Conservation (phyloP, 139 green algal species). For the Chlorella sp. region DNA sequence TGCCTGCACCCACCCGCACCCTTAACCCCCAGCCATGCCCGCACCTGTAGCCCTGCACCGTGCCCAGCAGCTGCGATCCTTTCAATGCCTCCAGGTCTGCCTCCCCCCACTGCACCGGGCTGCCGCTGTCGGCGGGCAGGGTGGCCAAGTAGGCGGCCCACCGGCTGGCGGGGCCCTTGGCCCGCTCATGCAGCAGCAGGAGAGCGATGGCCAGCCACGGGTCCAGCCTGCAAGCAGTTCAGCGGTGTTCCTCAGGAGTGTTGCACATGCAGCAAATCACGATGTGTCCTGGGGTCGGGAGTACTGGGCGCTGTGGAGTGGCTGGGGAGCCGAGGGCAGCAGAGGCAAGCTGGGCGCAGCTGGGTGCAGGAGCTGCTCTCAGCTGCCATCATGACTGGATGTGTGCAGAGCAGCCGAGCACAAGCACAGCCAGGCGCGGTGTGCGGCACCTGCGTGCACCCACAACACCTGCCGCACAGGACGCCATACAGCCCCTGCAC, state of each 20-base stretch:
- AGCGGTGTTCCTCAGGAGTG: background rate
- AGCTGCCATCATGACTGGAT: too few species aligned
- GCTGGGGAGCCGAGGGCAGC: too few species aligned
- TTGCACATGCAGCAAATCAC: background rate
- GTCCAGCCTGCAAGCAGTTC: conserved; percentile 48
- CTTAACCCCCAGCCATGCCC: background rate
- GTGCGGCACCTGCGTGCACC: too few species aligned
- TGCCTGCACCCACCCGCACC: too few species aligned
- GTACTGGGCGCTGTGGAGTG: too few species aligned
- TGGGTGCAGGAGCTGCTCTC: too few species aligned
- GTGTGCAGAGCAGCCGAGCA: too few species aligned
- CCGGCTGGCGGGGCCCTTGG: conserved; percentile 24
- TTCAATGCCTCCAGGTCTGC: conserved; percentile 60
- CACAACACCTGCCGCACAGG: too few species aligned
- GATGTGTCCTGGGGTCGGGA: too few species aligned
- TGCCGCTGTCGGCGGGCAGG: conserved; percentile 55
- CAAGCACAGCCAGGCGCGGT: too few species aligned
- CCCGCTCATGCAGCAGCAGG: conserved; percentile 73
- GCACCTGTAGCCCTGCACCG: conserved; percentile 69
- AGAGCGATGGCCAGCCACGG: conserved; percentile 83
- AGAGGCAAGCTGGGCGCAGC: too few species aligned
- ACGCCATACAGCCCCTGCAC: too few species aligned
- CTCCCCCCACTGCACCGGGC: conserved; percentile 77
- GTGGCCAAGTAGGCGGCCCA: conserved; percentile 60
- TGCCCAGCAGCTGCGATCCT: conserved; percentile 76